A percentile compares a stretch with the other conserved stretches of the same genome.
phyloP scores from a whole-genome alignment of 306 rosid species.

The Abrus precatorius region DNA sequence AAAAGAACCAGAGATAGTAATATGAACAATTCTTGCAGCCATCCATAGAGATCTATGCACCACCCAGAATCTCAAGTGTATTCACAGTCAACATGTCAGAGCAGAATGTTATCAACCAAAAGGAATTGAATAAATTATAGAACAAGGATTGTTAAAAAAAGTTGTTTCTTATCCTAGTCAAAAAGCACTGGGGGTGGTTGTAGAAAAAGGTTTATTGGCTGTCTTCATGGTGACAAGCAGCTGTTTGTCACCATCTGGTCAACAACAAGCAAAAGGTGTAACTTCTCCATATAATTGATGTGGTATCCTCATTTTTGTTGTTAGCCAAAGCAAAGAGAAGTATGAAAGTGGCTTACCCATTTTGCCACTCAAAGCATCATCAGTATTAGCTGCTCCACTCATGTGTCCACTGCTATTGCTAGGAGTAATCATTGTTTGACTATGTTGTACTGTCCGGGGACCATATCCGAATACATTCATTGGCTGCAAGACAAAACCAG shows the following conservation, averaged over 20 bases:
- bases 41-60: constrained; percentile 15
- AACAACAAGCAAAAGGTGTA: not conserved
- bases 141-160: constrained; percentile 8
- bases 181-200: not conserved
- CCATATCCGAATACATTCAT: constrained; percentile 73
- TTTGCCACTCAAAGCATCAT: constrained; percentile 59
- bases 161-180: constrained; percentile 13
- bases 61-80: not conserved
- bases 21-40: not conserved
- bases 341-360: constrained; percentile 52
- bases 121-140: not conserved
- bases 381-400: constrained; percentile 57
- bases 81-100: not conserved
- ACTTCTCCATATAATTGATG: constrained; percentile 31
- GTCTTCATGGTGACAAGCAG: not conserved
- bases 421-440: constrained; percentile 65
- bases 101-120: constrained; percentile 13
- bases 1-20: too few species aligned
- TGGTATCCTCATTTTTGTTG: constrained; percentile 16
- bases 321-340: constrained; percentile 8
- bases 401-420: constrained; percentile 57
- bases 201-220: not conserved
- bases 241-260: constrained; percentile 18
- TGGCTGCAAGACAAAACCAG: constrained; percentile 59
- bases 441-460: constrained; percentile 63